Evolutionary conservation across 2,329 filamentous ascomycete genomes (phyloP), one percentile per base, ranked within the genome.

Genomic region (Fusarium incarnatum): DNA sequence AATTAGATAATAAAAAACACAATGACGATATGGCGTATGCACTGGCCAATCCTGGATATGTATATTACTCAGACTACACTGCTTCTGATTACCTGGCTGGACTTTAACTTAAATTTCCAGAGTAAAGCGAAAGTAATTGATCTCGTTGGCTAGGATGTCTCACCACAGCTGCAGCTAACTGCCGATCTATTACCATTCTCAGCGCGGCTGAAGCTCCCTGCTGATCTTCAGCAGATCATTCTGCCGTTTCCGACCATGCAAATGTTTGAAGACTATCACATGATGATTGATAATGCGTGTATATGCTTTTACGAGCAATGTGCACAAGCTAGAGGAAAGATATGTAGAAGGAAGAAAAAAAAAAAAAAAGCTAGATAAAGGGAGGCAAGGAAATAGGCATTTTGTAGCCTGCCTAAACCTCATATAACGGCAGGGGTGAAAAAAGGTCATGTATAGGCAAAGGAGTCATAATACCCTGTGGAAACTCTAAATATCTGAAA

Each of bases 31-130:
- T 34, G 28, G 8, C 18, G 23, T 30, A 0, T 12, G 10, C 20
- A 3, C 15, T 4, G 15, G 20, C 28, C 47, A 32, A 9, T 49
- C 20, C 20, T 48, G 2, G 6, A 13, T 18, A 49, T 23, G 20
- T 23, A 15, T 7, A 49, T 32, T 6, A 11, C 12, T 7, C 34
- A 37, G 18, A 37, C 18, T 12, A 37, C n/a, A n/a, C 34, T 37
- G 18, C 5, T 37, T 37, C 1, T 10, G 6, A n/a, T 7, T 37
- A 10, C 9, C 3, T 37, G 2, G 6, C 34, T 37, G 18, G 6
- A 11, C 2, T n/a, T n/a, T 1, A 37, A n/a, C 34, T 37, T 7
- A 2, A 3, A n/a, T n/a, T n/a, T 5, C 3, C 1, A 2, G 18
- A n/a, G 10, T n/a, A 37, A n/a, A 37, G 4, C 18, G 6, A 12